Base-by-base conservation (phyloP, 2,329 filamentous ascomycete species). In the Colletotrichum sojae region DNA sequence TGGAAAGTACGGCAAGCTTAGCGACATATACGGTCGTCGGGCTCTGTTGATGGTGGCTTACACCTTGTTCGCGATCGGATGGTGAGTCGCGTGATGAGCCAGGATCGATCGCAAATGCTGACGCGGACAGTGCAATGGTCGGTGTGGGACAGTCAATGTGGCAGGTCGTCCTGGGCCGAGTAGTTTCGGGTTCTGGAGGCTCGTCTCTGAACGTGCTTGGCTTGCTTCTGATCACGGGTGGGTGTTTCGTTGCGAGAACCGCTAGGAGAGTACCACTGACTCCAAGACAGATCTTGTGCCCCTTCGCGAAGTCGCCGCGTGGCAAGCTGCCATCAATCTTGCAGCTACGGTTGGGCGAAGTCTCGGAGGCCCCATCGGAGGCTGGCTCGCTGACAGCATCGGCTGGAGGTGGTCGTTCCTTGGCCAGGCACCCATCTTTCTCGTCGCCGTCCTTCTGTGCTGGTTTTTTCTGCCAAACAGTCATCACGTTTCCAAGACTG, bases 341-440 rank as follows among this genome's bases (percentile, higher is more conserved):
- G 82, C 84, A 12, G 82, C 84, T 12, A 88, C 86, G 0, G 80
- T 82, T 2, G 86, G 85, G 2, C 80, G 86, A 43, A 86, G 84
- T 52, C 73, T 88, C 0, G 86, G 86, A 2, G 86, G 85, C 0
- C 86, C 86, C 1, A 73, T 86, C 6, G 91, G 91, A 2, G 90
- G 90, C 1, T 84, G 87, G 48, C 84, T 93, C 12, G 89, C 89
- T 20, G 89, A 92, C 71, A 82, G 79, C 1, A 82, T 93, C 27
- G 90, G 91, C 10, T 93, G 91, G 91, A 83, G 91, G 20, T 91
- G 88, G 86, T 90, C 88, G 67, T 92, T 92, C 67, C 74, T 90
- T 3, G 79, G 89, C 2, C 90, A 92, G 73, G 86, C 89, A 0
- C 90, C 90, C 0, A 76, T 91, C 0, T 90, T 88, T 0, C 69